Percentiles rank a stretch among this genome's conserved stretches.
Evolutionary conservation across 768 basidiomycete species (phyloP).

Genomic region (Panaeolus papilionaceus): DNA sequence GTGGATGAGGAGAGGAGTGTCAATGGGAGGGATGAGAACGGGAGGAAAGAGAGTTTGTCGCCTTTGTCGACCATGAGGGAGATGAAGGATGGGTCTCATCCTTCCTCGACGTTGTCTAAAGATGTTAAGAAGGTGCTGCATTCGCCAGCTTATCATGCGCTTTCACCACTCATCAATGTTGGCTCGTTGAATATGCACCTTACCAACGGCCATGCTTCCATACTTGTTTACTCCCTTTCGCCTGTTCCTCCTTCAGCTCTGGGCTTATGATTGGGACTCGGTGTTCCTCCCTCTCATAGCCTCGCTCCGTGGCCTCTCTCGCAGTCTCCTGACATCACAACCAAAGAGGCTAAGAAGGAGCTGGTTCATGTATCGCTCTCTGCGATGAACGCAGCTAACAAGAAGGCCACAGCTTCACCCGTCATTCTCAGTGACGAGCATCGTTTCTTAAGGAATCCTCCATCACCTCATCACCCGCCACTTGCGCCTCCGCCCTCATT

Average conservation of each 20-base stretch:
- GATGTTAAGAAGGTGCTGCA: neutral
- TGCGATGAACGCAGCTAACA: neutral
- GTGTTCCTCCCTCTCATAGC: neutral
- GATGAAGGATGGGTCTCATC: neutral
- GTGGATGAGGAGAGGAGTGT: slow-evolving; percentile 6
- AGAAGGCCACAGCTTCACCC: neutral
- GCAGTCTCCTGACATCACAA: neutral
- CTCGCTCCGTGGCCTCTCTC: neutral
- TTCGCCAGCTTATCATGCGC: neutral
- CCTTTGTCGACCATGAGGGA: neutral
- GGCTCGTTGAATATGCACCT: slow-evolving; percentile 2
- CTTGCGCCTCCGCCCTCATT: neutral
- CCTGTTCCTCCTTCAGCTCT: slow-evolving; percentile 1
- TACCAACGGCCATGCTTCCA: neutral
- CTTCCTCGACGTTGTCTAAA: neutral
- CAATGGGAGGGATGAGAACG: neutral
- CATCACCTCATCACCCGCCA: neutral
- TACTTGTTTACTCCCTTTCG: neutral
- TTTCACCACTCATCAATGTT: neutral
- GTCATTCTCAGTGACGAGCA: slow-evolving; percentile 1
- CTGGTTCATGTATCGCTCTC: neutral
- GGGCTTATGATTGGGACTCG: neutral
- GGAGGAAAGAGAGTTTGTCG: neutral
- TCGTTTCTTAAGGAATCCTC: neutral
- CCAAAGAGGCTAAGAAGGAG: slow-evolving; percentile 7